Evolutionary conservation across 148 eudicot species (phyloP).

Genomic region (Fagopyrum tataricum): DNA sequence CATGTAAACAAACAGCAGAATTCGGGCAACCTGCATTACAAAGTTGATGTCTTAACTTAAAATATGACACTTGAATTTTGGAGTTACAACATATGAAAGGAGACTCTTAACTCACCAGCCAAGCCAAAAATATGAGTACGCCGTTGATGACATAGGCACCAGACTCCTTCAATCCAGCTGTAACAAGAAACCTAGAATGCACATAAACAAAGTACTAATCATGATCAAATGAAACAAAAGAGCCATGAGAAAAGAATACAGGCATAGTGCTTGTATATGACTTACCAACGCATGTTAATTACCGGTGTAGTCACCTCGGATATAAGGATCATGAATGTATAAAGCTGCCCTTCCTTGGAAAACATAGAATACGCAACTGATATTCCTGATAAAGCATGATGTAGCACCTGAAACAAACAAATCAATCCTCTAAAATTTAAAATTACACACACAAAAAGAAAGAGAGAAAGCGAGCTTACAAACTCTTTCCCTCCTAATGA

Average conservation of each 20-base stretch:
- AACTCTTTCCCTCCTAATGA: constrained; percentile 89
- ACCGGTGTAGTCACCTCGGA: constrained; percentile 97
- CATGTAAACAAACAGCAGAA: constrained; percentile 92
- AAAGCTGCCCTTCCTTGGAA: constrained; percentile 95
- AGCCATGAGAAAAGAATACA: not conserved
- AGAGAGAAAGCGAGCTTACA: constrained; percentile 47
- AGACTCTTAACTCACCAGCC: constrained; percentile 67
- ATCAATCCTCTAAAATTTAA: constrained; percentile 15
- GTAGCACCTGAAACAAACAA: constrained; percentile 54
- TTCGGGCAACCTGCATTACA: constrained; percentile 84
- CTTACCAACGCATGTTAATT: constrained; percentile 93
- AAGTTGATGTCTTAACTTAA: not conserved
- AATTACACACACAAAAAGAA: not conserved
- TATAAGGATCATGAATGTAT: constrained; percentile 94
- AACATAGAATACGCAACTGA: constrained; percentile 91
- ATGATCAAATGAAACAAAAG: not conserved
- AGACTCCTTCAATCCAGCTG: constrained; percentile 88
- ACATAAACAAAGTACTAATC: not conserved
- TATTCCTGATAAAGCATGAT: constrained; percentile 83
- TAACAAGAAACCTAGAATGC: constrained; percentile 76
- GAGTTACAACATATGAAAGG: not conserved
- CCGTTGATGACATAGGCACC: constrained; percentile 85
- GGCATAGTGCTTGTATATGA: not conserved
- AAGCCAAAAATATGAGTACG: constrained; percentile 73
- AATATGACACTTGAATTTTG: too few relatives aligned